These are phyloP conservation scores for Aethionema arabicum DNA, from an alignment of 345 rosid genomes.

Conservation along the genomic window DNA sequence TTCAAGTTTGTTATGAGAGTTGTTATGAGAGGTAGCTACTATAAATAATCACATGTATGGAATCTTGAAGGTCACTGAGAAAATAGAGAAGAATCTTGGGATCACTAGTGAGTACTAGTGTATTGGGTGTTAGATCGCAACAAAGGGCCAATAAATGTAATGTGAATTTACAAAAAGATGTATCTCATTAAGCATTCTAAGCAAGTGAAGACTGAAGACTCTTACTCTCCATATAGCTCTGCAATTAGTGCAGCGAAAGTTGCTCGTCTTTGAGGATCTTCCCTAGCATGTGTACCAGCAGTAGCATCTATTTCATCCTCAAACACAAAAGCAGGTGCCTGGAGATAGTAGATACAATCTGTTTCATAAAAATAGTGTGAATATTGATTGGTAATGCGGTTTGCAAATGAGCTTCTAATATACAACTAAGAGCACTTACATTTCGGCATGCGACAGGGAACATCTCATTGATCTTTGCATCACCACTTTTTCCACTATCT, in stretches of 20 bases:
- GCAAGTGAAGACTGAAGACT: conserved; percentile 21
- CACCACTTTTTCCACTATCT: conserved; percentile 89
- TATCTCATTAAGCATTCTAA: too few relatives aligned
- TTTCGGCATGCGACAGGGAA: conserved; percentile 87
- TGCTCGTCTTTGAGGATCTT: conserved; percentile 82
- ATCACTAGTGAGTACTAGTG: too few relatives aligned
- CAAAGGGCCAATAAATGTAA: too few relatives aligned
- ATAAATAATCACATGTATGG: too few relatives aligned
- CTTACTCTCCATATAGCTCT: conserved; percentile 97
- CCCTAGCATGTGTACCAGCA: conserved; percentile 91
- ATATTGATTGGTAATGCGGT: neutral
- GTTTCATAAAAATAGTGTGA: conserved; percentile 1
- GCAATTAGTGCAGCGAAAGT: conserved; percentile 87
- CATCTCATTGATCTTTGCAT: conserved; percentile 90
- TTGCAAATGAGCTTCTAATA: neutral
- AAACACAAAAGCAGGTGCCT: conserved; percentile 98
- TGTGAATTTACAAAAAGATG: too few relatives aligned
- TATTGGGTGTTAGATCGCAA: too few relatives aligned
- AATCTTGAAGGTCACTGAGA: too few relatives aligned
- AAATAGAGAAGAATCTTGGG: too few relatives aligned
- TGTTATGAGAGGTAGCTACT: too few relatives aligned
- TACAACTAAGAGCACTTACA: conserved; percentile 46
- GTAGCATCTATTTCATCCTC: conserved; percentile 98
- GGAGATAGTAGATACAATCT: too few relatives aligned
- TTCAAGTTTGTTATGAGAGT: too few relatives aligned